Evolutionary conservation across 164 flowering plant genomes (phyloP).

Genomic region (Magnolia kwangsiensis): DNA sequence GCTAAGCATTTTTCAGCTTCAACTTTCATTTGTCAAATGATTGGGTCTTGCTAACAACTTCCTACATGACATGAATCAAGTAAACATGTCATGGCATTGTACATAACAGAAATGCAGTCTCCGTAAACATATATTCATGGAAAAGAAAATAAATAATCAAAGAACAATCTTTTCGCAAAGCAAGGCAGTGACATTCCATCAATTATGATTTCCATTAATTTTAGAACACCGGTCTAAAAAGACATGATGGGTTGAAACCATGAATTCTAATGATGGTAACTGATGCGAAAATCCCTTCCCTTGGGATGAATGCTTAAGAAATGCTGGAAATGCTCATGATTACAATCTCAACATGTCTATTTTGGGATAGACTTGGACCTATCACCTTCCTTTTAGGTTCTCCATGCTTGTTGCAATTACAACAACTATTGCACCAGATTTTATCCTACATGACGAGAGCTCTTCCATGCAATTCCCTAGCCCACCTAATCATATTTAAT

Average conservation of each 20-base stretch:
- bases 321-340: not conserved
- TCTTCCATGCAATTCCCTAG: too few species aligned
- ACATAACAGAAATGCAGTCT: too few species aligned
- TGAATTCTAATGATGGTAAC: not conserved
- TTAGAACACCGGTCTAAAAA: too few species aligned
- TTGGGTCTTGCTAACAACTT: conserved; percentile 63
- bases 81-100: not conserved
- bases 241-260: not conserved
- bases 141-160: too few species aligned
- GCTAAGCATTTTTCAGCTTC: conserved; percentile 83
- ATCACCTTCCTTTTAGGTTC: too few species aligned
- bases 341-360: too few species aligned
- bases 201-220: not conserved
- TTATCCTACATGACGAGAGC: too few species aligned
- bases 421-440: too few species aligned
- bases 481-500: too few species aligned
- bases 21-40: conserved; percentile 50
- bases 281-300: not conserved
- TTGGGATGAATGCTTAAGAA: not conserved
- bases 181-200: not conserved
- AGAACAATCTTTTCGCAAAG: not conserved
- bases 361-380: too few species aligned
- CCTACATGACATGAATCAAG: conserved; percentile 34
- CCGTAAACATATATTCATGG: not conserved
- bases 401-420: too few species aligned